phyloP scores from a whole-genome alignment of 1,284 basidiomycete genomes.

The Coniophora puteana region DNA sequence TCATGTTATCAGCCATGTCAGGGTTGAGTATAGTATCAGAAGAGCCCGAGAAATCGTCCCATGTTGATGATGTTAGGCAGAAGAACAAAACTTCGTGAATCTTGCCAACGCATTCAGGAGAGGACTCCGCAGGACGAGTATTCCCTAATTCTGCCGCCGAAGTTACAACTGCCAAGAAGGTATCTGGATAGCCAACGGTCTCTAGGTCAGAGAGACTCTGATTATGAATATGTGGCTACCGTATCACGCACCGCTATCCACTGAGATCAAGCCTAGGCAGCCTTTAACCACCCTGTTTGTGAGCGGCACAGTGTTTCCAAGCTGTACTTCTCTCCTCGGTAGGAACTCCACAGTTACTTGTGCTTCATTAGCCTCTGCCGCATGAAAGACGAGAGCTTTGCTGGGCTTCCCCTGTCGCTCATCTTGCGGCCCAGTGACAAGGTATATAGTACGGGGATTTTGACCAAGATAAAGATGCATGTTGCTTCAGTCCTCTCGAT shows the following conservation, averaged over 20 bases:
- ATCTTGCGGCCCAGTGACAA: conserved; percentile 67
- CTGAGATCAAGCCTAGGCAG: conserved; percentile 74
- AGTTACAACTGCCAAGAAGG: conserved; percentile 76
- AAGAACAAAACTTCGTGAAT: conserved; percentile 81
- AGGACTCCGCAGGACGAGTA: conserved; percentile 56
- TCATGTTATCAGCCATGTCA: conserved; percentile 45
- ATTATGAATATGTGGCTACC: conserved; percentile 1
- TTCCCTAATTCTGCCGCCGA: conserved; percentile 78
- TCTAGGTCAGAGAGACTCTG: conserved; percentile 9
- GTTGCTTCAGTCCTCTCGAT: not conserved
- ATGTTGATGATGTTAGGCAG: conserved; percentile 63
- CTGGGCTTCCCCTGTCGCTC: conserved; percentile 55
- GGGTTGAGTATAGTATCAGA: conserved; percentile 46
- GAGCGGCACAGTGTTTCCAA: conserved; percentile 55
- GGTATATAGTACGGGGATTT: conserved; percentile 62
- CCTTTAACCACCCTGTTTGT: conserved; percentile 73
- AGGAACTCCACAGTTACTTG: conserved; percentile 85
- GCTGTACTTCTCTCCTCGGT: conserved; percentile 66
- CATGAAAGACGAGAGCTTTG: conserved; percentile 67
- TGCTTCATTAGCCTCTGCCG: conserved; percentile 47
- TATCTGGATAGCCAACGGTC: conserved; percentile 43
- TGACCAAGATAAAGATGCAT: conserved; percentile 74
- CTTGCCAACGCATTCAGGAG: conserved; percentile 61
- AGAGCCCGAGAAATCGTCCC: conserved; percentile 63
- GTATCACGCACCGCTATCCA: conserved; percentile 58